Percentiles rank a stretch among this genome's conserved stretches.
Evolutionary conservation across 306 rosid genomes (phyloP).

Genomic region (Dryas drummondii): DNA sequence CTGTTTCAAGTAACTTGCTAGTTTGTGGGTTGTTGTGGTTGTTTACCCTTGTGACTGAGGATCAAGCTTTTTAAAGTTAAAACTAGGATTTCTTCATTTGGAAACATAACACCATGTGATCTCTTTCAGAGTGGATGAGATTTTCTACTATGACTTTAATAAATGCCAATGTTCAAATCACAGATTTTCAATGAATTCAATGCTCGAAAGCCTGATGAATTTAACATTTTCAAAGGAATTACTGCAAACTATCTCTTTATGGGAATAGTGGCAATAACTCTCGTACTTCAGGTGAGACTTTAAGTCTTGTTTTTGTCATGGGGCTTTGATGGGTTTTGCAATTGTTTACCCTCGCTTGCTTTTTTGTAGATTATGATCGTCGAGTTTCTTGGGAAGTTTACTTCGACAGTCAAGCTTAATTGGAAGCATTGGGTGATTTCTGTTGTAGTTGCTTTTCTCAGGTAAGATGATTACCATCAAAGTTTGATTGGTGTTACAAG

Average conservation of each 20-base stretch:
- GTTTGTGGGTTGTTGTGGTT: neutral
- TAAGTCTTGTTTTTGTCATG: neutral
- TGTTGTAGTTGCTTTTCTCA: constrained; percentile 60
- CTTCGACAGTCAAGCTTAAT: constrained; percentile 57
- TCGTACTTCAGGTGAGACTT: constrained; percentile 73
- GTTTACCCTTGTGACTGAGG: neutral
- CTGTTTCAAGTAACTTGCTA: neutral
- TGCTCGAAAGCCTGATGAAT: constrained; percentile 84
- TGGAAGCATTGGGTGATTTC: constrained; percentile 82
- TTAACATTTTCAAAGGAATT: constrained; percentile 73
- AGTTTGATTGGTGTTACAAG: neutral
- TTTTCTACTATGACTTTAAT: neutral
- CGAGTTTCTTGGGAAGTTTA: constrained; percentile 77
- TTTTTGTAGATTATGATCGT: constrained; percentile 58
- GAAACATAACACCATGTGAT: neutral
- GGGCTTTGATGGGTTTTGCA: neutral
- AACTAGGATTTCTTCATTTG: neutral
- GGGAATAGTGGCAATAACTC: constrained; percentile 65
- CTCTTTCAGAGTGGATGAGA: neutral
- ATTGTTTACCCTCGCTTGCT: constrained; percentile 3
- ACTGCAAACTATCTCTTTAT: constrained; percentile 68
- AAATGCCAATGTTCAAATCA: neutral
- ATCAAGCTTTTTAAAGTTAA: neutral
- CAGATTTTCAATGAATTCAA: constrained; percentile 92
- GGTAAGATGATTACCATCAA: constrained; percentile 40